Evolutionary conservation across 345 rosid species (phyloP), one percentile per base, ranked within the genome.

Genomic region (Firmiana major): DNA sequence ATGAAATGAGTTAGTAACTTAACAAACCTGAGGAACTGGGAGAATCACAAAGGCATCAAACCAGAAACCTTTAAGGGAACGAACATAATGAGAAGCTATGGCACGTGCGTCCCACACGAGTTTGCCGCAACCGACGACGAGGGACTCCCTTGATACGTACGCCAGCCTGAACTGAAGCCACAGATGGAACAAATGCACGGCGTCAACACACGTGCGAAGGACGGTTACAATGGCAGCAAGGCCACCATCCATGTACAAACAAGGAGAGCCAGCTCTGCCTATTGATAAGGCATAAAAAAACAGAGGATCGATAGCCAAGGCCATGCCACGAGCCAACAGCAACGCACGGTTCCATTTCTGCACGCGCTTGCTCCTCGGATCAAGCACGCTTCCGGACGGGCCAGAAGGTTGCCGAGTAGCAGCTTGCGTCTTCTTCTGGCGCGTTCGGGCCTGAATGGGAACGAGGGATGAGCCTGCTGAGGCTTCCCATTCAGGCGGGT

Each of bases 401-500:
- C 86, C 93, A 4, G 82, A 21, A 26, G 80, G 81, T 13, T 60
- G 74, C 26, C 79, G 68, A 51, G 74, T 55, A 70, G 0, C 36
- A 28, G 15, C 16, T n/a, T 79, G 69, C n/a, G 40, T 16, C 24
- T 67, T 76, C 42, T 78, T 77, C 9, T 62, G 13, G 16, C 66
- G 36, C 10, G 80, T 9, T 13, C 87, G 83, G 73, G 53, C 78
- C 24, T 88, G 93, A 82, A 95, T 93, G 26, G 99, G 97, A 24
- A 95, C 97, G 1, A 95, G 85, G 24, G 92, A 93, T 22, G 99
- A 89, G 6, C 99, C 99, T 9, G 98, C 98, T 4, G 91, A 92
- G 75, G 99, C 99, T 63, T 90, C 96, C 98, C 96, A 95, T 86
- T 93, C 90, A n/a, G 93, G 98, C 71, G 86, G 91, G 86, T 89